Evolutionary conservation across 257 asterid genomes (phyloP), one percentile per base, ranked within the genome.

Genomic region (Nicotiana tabacum): DNA sequence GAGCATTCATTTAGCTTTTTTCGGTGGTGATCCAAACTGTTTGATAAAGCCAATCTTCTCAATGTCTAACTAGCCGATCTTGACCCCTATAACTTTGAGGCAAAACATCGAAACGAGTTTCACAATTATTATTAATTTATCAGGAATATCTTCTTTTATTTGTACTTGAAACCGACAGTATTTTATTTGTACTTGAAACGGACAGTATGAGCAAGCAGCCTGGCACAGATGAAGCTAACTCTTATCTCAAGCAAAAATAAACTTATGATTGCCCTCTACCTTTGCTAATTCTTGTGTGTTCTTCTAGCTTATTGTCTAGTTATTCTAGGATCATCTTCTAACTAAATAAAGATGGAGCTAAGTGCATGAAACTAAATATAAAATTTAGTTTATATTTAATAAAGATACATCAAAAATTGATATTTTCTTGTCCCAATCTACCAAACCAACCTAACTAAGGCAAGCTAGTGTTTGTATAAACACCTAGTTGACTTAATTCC

Each of bases 401-500:
- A 15, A 74, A 48, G 8, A 66, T 3, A 15, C 17, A 24, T 9
- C 7, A 21, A 43, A 74, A 9, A 13, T 74, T 6, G 2, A 51
- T 48, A 74, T 74, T 6, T 15, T 58, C 43, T 57, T 32, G 77
- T 66, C 67, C 83, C 69, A 77, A 74, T 24, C 48, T 69, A 77
- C 85, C 89, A 58, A 81, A 72, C 78, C 87, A 27, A 70, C 29
- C 48, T 64, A 43, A 81, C 66, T 46, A 60, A 43, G 33, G 78
- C 61, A 81, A 81, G 78, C 30, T 57, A 82, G 85, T 66, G 53
- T 21, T 80, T 72, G 84, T 87, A 81, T 66, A 74, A 74, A 79
- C 69, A 58, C 78, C 78, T 33, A 64, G 86, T 84, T 87, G 89
- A 87, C 89, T 84, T 64, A 7, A 81, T 53, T 82, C 51, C 62